These are phyloP conservation scores for Pyrenophora tritici-repentis DNA, from an alignment of 2,329 filamentous ascomycete species.

Conservation along the genomic window DNA sequence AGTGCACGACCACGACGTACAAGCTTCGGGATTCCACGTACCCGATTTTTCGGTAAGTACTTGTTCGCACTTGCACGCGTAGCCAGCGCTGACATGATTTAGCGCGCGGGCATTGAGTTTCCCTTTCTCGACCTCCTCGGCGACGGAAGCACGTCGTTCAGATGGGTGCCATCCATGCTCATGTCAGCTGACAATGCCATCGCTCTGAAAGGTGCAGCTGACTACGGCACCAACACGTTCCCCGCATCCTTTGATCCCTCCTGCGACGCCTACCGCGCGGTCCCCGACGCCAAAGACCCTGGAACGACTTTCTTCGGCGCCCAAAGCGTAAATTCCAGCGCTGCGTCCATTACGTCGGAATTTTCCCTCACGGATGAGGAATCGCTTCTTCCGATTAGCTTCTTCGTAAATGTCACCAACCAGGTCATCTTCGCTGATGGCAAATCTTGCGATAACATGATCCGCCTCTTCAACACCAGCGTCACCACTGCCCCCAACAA, in stretches of 20 bases:
- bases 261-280: constrained; percentile 56
- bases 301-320: constrained; percentile 31
- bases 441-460: constrained; percentile 52
- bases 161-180: constrained; percentile 56
- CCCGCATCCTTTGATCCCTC: constrained; percentile 53
- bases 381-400: constrained; percentile 47
- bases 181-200: constrained; percentile 52
- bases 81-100: background rate
- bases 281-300: constrained; percentile 26
- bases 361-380: constrained; percentile 18
- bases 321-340: constrained; percentile 19
- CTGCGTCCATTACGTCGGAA: constrained; percentile 23
- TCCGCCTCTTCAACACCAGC: constrained; percentile 54
- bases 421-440: constrained; percentile 56
- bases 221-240: constrained; percentile 54
- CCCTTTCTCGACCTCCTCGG: constrained; percentile 61
- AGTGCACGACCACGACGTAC: constrained; percentile 58
- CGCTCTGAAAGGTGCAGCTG: constrained; percentile 53
- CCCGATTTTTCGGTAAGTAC: constrained; percentile 56
- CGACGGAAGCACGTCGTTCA: constrained; percentile 58
- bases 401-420: constrained; percentile 60
- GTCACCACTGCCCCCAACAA: constrained; percentile 43
- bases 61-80: background rate
- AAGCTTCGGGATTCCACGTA: constrained; percentile 50
- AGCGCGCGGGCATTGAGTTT: constrained; percentile 60